phyloP scores from a whole-genome alignment of 2,329 filamentous ascomycete species.

The Aspergillus aculeatus region DNA sequence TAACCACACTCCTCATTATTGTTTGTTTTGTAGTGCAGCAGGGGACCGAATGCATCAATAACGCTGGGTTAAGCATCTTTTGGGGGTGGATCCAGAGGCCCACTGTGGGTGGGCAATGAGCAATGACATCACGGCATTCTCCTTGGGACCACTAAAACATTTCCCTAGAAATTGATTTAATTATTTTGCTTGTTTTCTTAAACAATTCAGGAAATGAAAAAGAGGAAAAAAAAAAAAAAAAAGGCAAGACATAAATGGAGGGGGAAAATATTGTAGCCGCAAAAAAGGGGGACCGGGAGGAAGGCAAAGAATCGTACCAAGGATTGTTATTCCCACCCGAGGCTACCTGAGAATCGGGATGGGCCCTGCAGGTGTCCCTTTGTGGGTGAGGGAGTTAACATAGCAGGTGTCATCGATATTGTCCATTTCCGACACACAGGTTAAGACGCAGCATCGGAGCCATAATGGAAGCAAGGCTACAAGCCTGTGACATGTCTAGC shows the following conservation, averaged over 20 bases:
- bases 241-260: neutral
- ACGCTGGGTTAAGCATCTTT: conserved; percentile 33
- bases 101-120: conserved; percentile 13
- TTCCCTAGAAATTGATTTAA: neutral
- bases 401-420: neutral
- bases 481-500: neutral
- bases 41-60: conserved; percentile 32
- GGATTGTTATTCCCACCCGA: neutral
- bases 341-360: neutral
- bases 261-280: neutral
- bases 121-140: conserved; percentile 14
- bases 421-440: neutral
- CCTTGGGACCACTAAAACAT: neutral
- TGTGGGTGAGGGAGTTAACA: too few species aligned
- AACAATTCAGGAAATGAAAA: neutral
- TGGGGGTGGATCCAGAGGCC: conserved; percentile 18
- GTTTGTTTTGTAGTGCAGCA: conserved; percentile 21
- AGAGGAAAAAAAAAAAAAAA: neutral
- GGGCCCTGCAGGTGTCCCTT: neutral
- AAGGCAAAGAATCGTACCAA: neutral
- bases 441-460: neutral
- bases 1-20: conserved; percentile 1
- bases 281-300: neutral
- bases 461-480: neutral
- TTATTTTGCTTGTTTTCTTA: neutral